Percentiles rank a stretch among this genome's conserved stretches.
Evolutionary conservation across 2,329 filamentous ascomycete genomes (phyloP).

Genomic region (Colletotrichum aenigma): DNA sequence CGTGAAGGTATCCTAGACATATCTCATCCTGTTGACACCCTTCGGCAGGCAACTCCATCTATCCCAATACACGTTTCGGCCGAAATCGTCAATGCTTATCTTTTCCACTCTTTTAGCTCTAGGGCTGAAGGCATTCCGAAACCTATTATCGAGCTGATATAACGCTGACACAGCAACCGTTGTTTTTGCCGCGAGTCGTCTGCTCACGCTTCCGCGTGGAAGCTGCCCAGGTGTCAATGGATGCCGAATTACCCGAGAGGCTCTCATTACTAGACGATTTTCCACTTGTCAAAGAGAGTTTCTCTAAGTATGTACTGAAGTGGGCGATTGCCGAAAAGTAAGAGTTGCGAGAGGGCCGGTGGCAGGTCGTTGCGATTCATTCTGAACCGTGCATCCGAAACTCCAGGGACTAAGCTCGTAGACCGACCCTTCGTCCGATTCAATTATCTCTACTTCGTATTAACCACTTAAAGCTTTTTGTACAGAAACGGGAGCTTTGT

Average conservation of each 20-base stretch:
- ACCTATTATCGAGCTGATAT: background rate
- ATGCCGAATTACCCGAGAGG: background rate
- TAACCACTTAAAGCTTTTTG: background rate
- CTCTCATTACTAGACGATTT: background rate
- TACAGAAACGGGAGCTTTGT: background rate
- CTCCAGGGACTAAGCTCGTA: background rate
- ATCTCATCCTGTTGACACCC: background rate
- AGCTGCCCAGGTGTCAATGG: background rate
- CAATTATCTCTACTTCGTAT: background rate
- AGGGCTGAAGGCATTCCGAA: background rate
- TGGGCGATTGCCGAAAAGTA: background rate
- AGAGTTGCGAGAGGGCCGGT: background rate
- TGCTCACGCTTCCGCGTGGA: background rate
- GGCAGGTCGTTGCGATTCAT: background rate
- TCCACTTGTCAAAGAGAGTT: background rate
- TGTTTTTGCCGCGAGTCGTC: background rate
- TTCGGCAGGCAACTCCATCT: background rate
- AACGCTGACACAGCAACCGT: background rate
- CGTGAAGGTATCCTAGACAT: background rate
- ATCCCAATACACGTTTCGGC: background rate
- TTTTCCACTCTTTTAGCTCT: background rate
- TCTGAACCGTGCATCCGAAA: background rate
- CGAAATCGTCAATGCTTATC: slow-evolving; percentile 32
- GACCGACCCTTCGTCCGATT: background rate
- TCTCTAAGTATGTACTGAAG: background rate